Conservation (phyloP, 78 protist genomes). For the Polysphondylium violaceum region DNA sequence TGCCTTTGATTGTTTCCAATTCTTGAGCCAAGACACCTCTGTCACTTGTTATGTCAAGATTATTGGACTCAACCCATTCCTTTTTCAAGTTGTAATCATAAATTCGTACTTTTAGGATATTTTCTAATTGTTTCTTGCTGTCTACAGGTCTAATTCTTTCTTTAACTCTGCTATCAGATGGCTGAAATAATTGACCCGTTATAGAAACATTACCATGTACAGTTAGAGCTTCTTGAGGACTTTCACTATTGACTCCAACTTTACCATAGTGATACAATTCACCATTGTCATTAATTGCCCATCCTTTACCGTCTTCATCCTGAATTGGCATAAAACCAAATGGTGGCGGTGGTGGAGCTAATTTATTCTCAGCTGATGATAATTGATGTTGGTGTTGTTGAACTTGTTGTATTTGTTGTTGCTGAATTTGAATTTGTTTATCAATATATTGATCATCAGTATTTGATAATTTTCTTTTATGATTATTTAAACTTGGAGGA, state of each 20-base stretch:
- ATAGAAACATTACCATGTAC: slow-evolving; percentile 78
- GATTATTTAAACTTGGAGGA: not conserved
- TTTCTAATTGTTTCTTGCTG: slow-evolving; percentile 27
- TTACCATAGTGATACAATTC: slow-evolving; percentile 57
- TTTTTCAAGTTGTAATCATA: slow-evolving; percentile 56
- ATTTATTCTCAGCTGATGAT: not conserved
- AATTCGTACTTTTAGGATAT: slow-evolving; percentile 31
- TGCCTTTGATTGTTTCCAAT: not conserved
- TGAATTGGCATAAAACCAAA: not conserved
- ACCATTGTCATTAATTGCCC: slow-evolving; percentile 27
- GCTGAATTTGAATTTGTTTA: slow-evolving; percentile 6
- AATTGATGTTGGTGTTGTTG: slow-evolving; percentile 24
- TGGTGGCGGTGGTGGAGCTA: not conserved
- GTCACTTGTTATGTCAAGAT: slow-evolving; percentile 9
- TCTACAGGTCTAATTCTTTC: slow-evolving; percentile 39
- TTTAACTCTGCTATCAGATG: slow-evolving; percentile 80
- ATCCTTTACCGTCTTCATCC: not conserved
- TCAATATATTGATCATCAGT: slow-evolving; percentile 11
- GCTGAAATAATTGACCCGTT: slow-evolving; percentile 59
- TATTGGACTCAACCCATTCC: slow-evolving; percentile 39
- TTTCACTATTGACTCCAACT: slow-evolving; percentile 81
- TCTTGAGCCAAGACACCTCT: slow-evolving; percentile 83
- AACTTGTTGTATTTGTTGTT: not conserved
- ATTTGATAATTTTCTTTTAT: slow-evolving; percentile 20
- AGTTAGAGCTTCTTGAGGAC: slow-evolving; percentile 79